phyloP scores from a whole-genome alignment of 2,329 filamentous ascomycete genomes.

The Neonectria sp. region DNA sequence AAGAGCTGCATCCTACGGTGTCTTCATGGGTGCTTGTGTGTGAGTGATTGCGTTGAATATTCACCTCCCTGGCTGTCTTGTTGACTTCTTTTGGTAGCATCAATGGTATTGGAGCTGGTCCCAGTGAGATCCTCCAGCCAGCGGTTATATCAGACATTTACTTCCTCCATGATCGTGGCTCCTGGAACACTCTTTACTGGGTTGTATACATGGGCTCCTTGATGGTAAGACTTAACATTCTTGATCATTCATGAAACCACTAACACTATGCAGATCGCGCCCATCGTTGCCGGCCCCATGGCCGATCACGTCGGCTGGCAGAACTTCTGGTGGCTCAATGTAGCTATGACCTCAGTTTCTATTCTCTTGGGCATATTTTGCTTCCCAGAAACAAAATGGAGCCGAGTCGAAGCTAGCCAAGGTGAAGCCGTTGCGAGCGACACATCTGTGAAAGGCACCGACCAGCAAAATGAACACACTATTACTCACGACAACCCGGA shows the following conservation, averaged over 20 bases:
- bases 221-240: neutral
- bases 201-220: slow-evolving; percentile 6
- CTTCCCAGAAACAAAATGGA: slow-evolving; percentile 15
- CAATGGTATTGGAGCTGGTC: slow-evolving; percentile 6
- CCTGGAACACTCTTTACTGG: slow-evolving; percentile 12
- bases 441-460: neutral
- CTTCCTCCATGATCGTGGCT: slow-evolving; percentile 18
- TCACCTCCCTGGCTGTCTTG: too few relatives aligned
- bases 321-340: slow-evolving; percentile 20
- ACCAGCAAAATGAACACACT: slow-evolving; percentile 7
- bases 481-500: neutral
- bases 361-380: neutral
- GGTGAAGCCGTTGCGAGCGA: neutral
- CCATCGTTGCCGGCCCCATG: slow-evolving; percentile 14
- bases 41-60: neutral
- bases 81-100: neutral
- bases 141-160: slow-evolving; percentile 4
- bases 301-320: slow-evolving; percentile 20
- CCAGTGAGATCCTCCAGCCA: slow-evolving; percentile 5
- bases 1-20: slow-evolving; percentile 17
- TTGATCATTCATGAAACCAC: too few relatives aligned
- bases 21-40: slow-evolving; percentile 27
- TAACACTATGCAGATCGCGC: neutral
- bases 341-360: slow-evolving; percentile 10
- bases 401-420: neutral